Base-by-base conservation (phyloP, 2,329 filamentous ascomycete species). In the Purpureocillium lavendulum region DNA sequence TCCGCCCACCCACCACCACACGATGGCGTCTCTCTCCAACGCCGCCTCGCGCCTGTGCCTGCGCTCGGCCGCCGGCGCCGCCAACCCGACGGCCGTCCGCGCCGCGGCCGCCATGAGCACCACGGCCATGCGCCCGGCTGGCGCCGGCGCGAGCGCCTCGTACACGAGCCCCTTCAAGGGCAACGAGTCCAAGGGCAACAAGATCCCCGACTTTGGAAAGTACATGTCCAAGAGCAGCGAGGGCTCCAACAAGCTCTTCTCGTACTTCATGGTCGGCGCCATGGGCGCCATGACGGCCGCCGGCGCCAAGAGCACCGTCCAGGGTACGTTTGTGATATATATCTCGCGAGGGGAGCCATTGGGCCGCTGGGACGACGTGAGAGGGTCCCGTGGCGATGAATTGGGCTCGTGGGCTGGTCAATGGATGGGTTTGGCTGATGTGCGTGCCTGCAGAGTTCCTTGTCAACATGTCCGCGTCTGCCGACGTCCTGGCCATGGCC, bases 401-500 rank as follows among this genome's bases (percentile, higher is more conserved):
- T 8, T 12, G 12, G 30, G 4, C n/a, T 21, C 33, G 16, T 30
- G 5, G 6, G 21, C 21, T 10, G 21, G 10, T 26, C 21, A 26
- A 26, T 26, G 21, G 21, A 26, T 10, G 21, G 21, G 21, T 5
- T 44, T 60, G 60, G 51, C 54, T 48, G 39, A 53, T 45, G 35
- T 45, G 42, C 37, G 36, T 26, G 33, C 43, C 41, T 52, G 51
- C 68, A 98, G 92, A 98, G 72, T 98, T 98, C 80, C 78, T 98
- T 50, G 87, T 95, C 73, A 98, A 96, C 81, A 97, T 98, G 94
- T 94, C 90, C 58, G 92, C 92, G 48, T 98, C 92, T 46, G 92
- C 92, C 69, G 92, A 98, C 61, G 88, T 98, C 61, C 71, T 98
- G 70, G 92, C 94, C 63, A 94, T 96, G 82, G 92, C 92, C 67